Percentiles rank a stretch among this genome's conserved stretches.
Evolutionary conservation across 2,329 filamentous ascomycete species (phyloP).

Genomic region (Botrytis tulipae): DNA sequence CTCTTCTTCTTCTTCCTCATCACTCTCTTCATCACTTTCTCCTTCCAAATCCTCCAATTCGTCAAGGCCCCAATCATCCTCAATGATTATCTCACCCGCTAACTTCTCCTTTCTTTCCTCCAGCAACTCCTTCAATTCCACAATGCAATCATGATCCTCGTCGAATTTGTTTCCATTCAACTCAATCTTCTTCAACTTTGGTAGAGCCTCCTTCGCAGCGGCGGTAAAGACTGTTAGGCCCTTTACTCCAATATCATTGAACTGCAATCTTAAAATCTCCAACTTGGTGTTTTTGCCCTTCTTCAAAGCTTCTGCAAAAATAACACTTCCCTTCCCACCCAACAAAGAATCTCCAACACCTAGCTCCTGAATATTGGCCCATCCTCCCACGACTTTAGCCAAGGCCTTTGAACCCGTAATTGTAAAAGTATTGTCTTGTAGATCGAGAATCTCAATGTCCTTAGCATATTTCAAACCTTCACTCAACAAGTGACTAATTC

Average conservation of each 20-base stretch:
- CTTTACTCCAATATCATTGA: constrained; percentile 84
- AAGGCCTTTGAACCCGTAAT: constrained; percentile 74
- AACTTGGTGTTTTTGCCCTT: constrained; percentile 76
- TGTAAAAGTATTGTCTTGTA: constrained; percentile 98
- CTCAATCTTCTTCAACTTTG: constrained; percentile 79
- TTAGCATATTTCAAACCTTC: constrained; percentile 72
- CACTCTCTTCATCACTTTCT: constrained; percentile 66
- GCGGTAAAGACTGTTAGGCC: constrained; percentile 70
- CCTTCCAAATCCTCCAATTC: constrained; percentile 79
- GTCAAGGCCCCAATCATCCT: constrained; percentile 83
- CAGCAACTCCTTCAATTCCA: constrained; percentile 67
- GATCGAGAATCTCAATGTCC: constrained; percentile 72
- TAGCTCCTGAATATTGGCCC: constrained; percentile 76
- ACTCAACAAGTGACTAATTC: constrained; percentile 76
- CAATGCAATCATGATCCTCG: constrained; percentile 76
- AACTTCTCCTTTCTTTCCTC: constrained; percentile 74
- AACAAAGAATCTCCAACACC: constrained; percentile 88
- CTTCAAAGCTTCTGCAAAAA: constrained; percentile 70
- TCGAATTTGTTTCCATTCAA: constrained; percentile 94
- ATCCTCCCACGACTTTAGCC: constrained; percentile 69
- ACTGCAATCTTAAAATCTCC: constrained; percentile 80
- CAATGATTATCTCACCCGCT: constrained; percentile 63
- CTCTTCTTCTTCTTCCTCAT: constrained; percentile 60
- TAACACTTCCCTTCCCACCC: constrained; percentile 70
- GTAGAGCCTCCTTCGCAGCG: constrained; percentile 67